phyloP scores from a whole-genome alignment of 495 filamentous ascomycete species.

The Lasiosphaeria miniovina region DNA sequence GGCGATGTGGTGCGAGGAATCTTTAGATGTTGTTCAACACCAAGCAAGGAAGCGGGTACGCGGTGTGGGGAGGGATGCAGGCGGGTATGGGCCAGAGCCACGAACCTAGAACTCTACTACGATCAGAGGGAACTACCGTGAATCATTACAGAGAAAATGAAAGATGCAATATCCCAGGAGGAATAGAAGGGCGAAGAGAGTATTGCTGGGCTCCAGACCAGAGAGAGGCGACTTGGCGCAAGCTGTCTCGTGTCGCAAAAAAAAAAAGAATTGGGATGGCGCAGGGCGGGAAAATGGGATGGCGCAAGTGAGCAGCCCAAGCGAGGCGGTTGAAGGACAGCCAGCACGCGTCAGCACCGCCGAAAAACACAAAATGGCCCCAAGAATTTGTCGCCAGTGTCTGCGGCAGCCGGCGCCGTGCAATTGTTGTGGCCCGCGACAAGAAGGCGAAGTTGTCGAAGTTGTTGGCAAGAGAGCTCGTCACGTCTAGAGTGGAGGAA shows the following conservation, averaged over 20 bases:
- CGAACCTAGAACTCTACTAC: constrained; percentile 16
- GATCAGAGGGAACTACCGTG: constrained; percentile 12
- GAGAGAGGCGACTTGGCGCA: constrained; percentile 10
- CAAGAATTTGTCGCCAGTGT: constrained; percentile 10
- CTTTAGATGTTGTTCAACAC: constrained; percentile 12
- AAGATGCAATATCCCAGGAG: constrained; percentile 11
- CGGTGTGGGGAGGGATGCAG: neutral
- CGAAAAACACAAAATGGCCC: constrained; percentile 4
- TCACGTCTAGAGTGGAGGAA: constrained; percentile 8
- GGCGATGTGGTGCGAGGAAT: constrained; percentile 15
- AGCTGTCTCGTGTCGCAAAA: constrained; percentile 18
- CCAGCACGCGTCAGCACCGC: constrained; percentile 3
- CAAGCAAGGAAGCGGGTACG: constrained; percentile 1
- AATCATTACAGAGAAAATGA: constrained; percentile 14
- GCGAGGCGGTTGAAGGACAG: neutral
- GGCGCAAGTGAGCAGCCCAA: constrained; percentile 1
- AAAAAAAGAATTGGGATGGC: constrained; percentile 5
- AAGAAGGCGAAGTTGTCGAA: constrained; percentile 17
- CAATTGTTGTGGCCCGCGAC: constrained; percentile 23
- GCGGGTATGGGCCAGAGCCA: constrained; percentile 2
- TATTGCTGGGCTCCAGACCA: constrained; percentile 10
- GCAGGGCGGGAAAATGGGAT: constrained; percentile 18
- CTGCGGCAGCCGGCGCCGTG: constrained; percentile 15
- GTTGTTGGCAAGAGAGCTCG: neutral
- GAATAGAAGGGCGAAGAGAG: constrained; percentile 15